Evolutionary conservation across 768 basidiomycete species (phyloP).

Genomic region (Suillus weaverae): DNA sequence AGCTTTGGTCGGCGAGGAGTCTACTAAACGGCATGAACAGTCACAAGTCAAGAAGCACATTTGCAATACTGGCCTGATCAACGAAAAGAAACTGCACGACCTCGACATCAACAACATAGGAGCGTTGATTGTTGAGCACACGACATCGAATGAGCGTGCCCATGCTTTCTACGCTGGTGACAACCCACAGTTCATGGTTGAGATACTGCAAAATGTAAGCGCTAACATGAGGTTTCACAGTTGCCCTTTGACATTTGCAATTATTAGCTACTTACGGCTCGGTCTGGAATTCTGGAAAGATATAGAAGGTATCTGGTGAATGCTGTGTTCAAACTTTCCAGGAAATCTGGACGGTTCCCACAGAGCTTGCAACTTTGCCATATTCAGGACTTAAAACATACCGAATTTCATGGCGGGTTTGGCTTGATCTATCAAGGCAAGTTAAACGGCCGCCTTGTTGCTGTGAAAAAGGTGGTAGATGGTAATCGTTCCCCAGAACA

Average conservation of each 20-base stretch:
- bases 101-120: constrained; percentile 23
- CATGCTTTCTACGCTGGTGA: neutral
- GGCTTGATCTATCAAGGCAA: constrained; percentile 23
- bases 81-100: constrained; percentile 15
- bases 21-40: constrained; percentile 13
- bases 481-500: neutral
- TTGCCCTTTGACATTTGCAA: constrained; percentile 8
- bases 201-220: constrained; percentile 28
- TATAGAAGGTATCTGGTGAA: constrained; percentile 20
- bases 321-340: constrained; percentile 22
- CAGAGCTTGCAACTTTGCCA: constrained; percentile 13
- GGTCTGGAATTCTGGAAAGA: constrained; percentile 15
- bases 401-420: constrained; percentile 21
- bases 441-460: constrained; percentile 23
- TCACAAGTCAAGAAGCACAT: constrained; percentile 14
- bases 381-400: constrained; percentile 11
- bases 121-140: constrained; percentile 13
- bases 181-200: constrained; percentile 16
- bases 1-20: neutral
- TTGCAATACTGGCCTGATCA: constrained; percentile 27
- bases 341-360: constrained; percentile 20
- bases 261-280: constrained; percentile 26
- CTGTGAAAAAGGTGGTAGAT: constrained; percentile 23
- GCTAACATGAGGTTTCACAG: neutral
- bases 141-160: neutral